These are phyloP conservation scores for Pythium sp. DNA, from an alignment of 352 stramenopile genomes.

Conservation along the genomic window DNA sequence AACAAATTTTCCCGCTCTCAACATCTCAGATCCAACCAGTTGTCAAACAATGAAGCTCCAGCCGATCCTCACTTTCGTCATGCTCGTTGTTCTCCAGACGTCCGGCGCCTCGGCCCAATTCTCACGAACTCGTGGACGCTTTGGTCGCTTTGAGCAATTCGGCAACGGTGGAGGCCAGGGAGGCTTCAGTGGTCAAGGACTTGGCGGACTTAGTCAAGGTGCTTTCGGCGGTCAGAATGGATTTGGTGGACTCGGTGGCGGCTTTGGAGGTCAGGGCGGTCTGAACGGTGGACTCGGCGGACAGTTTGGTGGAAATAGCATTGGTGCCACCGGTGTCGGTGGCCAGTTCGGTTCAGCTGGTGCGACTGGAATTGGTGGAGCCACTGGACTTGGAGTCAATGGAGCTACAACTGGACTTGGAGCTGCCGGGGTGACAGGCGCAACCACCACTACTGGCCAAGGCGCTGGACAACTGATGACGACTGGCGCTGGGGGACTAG, in stretches of 20 bases:
- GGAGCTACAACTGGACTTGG: neutral
- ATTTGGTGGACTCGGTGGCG: neutral
- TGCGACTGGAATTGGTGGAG: neutral
- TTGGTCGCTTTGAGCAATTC: conserved; percentile 1
- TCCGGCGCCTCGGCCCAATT: neutral
- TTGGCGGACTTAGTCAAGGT: neutral
- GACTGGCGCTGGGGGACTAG: too few relatives aligned
- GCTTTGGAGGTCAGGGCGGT: neutral
- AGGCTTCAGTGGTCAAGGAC: neutral
- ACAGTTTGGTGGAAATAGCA: neutral
- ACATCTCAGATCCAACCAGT: too few relatives aligned
- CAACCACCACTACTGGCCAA: neutral
- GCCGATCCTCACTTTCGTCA: neutral
- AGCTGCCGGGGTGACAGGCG: neutral
- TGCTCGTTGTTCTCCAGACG: neutral
- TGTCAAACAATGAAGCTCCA: conserved; percentile 1
- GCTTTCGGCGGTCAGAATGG: neutral
- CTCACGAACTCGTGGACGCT: neutral
- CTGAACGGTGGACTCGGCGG: neutral
- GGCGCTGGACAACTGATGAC: too few relatives aligned
- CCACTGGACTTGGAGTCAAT: neutral
- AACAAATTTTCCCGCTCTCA: neutral
- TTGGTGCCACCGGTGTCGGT: neutral
- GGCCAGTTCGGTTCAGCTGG: neutral
- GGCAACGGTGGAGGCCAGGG: neutral